Evolutionary conservation across 2,329 filamentous ascomycete genomes (phyloP), one percentile per base, ranked within the genome.

Genomic region (Trichoderma pleuroti): DNA sequence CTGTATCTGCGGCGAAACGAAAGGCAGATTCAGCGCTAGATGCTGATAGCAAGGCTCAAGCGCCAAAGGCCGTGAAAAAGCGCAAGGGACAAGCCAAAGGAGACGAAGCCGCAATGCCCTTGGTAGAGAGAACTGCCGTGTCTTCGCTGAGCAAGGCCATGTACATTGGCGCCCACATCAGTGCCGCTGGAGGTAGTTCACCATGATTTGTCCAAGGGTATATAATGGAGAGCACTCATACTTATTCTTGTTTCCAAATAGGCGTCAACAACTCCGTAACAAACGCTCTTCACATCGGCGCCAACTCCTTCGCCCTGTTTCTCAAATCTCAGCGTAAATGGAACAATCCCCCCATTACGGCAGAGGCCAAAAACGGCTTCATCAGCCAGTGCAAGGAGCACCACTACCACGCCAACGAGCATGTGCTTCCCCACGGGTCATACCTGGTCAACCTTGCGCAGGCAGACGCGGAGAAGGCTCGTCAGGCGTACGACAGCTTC

Each of bases 361-460:
- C 88, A 49, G 89, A 92, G 30, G 88, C 91, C 67, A 86, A 87
- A 63, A 85, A 89, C 54, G 86, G 89, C 49, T 99, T 98, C 82
- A 87, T 87, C 70, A 85, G 86, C 56, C 83, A 89, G 36, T 93
- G 93, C 77, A 84, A 87, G 64, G 83, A 90, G 63, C 89, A 95
- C 78, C 83, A 84, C 63, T 97, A 95, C 80, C 89, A 93, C 76
- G 87, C 90, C 8, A 85, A 85, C 70, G 87, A 88, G 78, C 91
- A 93, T 81, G 88, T 94, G 76, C 89, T 99, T 1, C 96, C 96
- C 0, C 96, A 99, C 79, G 96, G 96, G 39, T 97, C 93, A 1
- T 99, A 99, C 80, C 91, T 99, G 9, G 94, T 99, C 77, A 99
- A 99, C 78, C 88, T 99, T 7, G 96, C 96, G 0, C 93, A 97